phyloP scores from a whole-genome alignment of 495 filamentous ascomycete genomes.

The Penicillium pulvis region DNA sequence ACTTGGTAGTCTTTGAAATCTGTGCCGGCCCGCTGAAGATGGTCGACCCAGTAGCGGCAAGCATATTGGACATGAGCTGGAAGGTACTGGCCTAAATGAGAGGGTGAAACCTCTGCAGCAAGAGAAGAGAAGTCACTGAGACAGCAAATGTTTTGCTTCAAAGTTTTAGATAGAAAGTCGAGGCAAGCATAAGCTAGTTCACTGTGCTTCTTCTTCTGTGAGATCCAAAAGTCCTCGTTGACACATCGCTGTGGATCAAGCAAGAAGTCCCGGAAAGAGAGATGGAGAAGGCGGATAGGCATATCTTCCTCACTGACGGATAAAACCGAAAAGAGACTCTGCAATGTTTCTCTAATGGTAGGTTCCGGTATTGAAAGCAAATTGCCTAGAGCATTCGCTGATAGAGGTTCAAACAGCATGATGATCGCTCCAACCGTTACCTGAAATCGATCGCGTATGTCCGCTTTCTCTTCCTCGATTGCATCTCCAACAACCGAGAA shows the following conservation, averaged over 20 bases:
- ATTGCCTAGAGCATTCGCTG: neutral
- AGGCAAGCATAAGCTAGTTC: neutral
- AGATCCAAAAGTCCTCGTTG: neutral
- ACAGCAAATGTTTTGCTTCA: constrained; percentile 1
- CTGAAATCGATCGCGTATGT: constrained; percentile 17
- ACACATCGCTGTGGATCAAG: neutral
- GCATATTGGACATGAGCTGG: neutral
- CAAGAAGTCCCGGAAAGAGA: constrained; percentile 17
- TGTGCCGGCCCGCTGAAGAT: neutral
- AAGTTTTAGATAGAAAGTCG: neutral
- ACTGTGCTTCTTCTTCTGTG: neutral
- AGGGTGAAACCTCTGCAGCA: neutral
- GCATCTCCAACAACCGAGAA: constrained; percentile 9
- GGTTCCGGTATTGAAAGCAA: neutral
- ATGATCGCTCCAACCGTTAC: constrained; percentile 3
- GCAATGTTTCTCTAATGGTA: neutral
- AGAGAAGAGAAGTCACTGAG: neutral
- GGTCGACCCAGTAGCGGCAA: neutral
- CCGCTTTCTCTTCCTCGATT: constrained; percentile 2
- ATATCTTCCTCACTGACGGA: neutral
- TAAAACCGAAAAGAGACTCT: neutral
- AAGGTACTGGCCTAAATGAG: neutral
- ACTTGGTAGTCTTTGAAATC: constrained; percentile 4
- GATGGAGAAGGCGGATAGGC: constrained; percentile 10
- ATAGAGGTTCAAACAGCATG: neutral